Evolutionary conservation across 305 asterid genomes (phyloP).

Genomic region (Petunia hybrid): DNA sequence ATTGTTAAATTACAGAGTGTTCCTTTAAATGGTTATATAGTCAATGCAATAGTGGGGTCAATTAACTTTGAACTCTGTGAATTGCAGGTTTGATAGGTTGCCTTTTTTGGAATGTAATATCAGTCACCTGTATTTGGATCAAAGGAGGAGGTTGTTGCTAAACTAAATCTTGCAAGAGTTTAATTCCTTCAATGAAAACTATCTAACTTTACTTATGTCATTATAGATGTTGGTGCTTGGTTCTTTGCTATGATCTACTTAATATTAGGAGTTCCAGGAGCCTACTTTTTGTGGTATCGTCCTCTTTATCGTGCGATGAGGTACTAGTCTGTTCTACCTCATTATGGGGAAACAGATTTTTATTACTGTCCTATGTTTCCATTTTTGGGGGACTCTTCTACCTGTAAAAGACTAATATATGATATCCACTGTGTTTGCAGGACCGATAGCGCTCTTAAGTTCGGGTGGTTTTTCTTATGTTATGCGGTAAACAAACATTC

Average conservation of each 20-base stretch:
- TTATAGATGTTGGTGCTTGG: conserved; percentile 71
- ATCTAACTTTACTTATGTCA: conserved; percentile 1
- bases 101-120: conserved; percentile 76
- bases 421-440: conserved; percentile 47
- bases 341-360: background rate
- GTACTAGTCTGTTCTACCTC: conserved; percentile 31
- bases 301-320: conserved; percentile 58
- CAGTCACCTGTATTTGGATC: conserved; percentile 77
- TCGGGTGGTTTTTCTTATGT: conserved; percentile 83
- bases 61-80: conserved; percentile 26
- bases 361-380: background rate
- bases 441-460: conserved; percentile 82
- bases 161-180: conserved; percentile 27
- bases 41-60: background rate
- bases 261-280: conserved; percentile 53
- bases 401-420: background rate
- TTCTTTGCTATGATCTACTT: conserved; percentile 51
- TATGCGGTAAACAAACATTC: conserved; percentile 50
- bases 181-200: background rate
- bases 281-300: conserved; percentile 53
- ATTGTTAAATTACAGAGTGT: background rate
- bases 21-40: background rate
- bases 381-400: background rate
- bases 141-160: conserved; percentile 76
- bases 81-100: conserved; percentile 73